Base-by-base conservation (phyloP, 257 asterid species). In the Solanum habrochaites region DNA sequence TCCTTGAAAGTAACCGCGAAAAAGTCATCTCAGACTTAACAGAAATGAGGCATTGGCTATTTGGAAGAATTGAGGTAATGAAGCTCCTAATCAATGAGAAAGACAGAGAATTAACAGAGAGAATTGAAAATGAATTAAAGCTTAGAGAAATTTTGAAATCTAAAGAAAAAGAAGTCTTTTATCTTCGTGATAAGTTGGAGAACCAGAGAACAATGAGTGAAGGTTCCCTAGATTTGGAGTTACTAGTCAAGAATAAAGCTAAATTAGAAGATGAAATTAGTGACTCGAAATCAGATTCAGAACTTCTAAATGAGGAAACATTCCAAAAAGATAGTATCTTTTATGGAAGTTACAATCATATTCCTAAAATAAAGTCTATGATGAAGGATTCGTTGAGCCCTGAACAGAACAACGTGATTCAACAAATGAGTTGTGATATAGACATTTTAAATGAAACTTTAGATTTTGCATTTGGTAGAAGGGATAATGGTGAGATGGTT, bases 371-470 rank as follows among this genome's bases (percentile, higher is more conserved):
- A 32, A 90, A 89, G 25, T 47, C 87, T 18, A 56, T 40, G 62
- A 74, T 67, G 52, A 80, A 67, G 64, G 88, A 83, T 75, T 74
- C 86, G 3, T 43, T 90, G 3, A 89, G 87, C 29, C 90, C 91
- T 6, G 89, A 90, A 85, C 89, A 89, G 20, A 90, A 89, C 27
- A 91, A 90, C n/a, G 86, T 91, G 89, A 90, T 92, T 27, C 88
- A 89, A 73, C 87, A 92, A 72, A 93, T 93, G 98, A 94, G 95
- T 87, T 93, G 94, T 4, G 95, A 94, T 23, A 92, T 93, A 13
- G 92, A 94, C 71, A 88, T 92, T 45, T 88, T 96, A 88, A 95
- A 94, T 88, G 92, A 91, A 77, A 93, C 93, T 0, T 72, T 96
- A 11, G 98, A 91, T 90, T 90, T 90, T 58, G 96, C 95, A 5